phyloP scores from a whole-genome alignment of 129 eudicot genomes.

The Helianthus tuberosus region DNA sequence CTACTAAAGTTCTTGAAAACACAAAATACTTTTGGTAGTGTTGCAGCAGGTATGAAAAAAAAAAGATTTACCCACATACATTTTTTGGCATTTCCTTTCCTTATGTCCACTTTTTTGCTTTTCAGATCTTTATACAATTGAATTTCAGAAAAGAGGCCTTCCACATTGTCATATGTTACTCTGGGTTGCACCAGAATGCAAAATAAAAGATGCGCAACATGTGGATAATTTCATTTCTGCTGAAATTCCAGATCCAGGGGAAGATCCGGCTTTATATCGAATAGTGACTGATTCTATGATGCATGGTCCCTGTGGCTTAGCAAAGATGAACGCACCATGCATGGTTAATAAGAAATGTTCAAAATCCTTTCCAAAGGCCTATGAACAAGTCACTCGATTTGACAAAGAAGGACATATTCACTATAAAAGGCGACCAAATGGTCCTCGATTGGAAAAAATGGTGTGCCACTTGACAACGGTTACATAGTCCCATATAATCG shows the following conservation, averaged over 20 bases:
- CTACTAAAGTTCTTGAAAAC: background rate
- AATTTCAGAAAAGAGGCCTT: background rate
- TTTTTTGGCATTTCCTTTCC: too few species aligned
- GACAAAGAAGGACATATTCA: too few species aligned
- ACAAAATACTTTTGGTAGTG: background rate
- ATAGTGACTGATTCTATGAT: background rate
- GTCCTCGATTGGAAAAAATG: too few species aligned
- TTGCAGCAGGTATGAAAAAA: background rate
- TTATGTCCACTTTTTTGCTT: too few species aligned
- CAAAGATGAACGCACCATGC: background rate
- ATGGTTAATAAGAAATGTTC: background rate
- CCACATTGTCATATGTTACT: background rate
- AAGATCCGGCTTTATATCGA: background rate
- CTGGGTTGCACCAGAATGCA: background rate
- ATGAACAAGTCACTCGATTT: too few species aligned
- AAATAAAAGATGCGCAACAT: background rate
- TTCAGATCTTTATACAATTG: background rate
- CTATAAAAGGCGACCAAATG: too few species aligned
- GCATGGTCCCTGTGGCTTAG: slow-evolving; percentile 5
- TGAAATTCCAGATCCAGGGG: background rate
- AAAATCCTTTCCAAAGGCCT: background rate
- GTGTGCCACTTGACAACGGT: too few species aligned
- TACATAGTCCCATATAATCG: too few species aligned
- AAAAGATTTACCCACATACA: too few species aligned
- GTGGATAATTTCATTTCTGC: background rate